Evolutionary conservation across 768 basidiomycete species (phyloP), one percentile per base, ranked within the genome.

Genomic region (Leccinum disarticulatum): DNA sequence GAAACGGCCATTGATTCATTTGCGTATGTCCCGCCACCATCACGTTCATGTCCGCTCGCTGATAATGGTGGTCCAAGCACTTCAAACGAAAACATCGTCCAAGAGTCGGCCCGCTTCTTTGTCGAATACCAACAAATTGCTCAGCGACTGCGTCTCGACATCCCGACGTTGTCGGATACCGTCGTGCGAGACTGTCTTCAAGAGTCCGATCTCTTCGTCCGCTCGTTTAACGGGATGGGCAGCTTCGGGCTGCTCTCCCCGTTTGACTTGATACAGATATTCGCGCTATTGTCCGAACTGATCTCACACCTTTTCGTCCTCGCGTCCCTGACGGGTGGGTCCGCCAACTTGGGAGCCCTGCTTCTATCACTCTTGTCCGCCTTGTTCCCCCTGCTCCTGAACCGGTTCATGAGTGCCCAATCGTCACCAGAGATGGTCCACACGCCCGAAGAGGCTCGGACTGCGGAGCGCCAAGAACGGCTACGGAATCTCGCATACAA

Each of bases 201-300:
- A 60, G 91, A 93, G 74, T 90, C 91, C 41, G 91, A 93, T 69
- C 80, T 90, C 35, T 93, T 93, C 68, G 87, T 88, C 47, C 83
- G 88, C 59, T 93, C 91, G 11, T 92, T 93, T 73, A 83, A 80
- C 65, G 88, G 88, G 47, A 76, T 78, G 65, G 83, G 87, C 38
- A 83, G 87, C 11, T 91, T 93, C 69, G 91, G 91, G 15, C 80
- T 91, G 31, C 79, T 92, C 64, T 91, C 89, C 3, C 91, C 91
- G 8, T 80, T 92, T 57, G 91, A 93, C 68, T 84, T 91, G 64
- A 79, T 91, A 66, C 87, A 87, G 64, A 77, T 92, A 65, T 75
- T 93, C 62, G 85, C 87, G 46, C 78, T 90, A 55, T 58, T 86
- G 19, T 85, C 88, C 33, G 91, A 93, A 73, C 80, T 91, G 41